Evolutionary conservation across 192 early-diverging fungal species (phyloP), one percentile per base, ranked within the genome.

Genomic region (Linderina pennispora): DNA sequence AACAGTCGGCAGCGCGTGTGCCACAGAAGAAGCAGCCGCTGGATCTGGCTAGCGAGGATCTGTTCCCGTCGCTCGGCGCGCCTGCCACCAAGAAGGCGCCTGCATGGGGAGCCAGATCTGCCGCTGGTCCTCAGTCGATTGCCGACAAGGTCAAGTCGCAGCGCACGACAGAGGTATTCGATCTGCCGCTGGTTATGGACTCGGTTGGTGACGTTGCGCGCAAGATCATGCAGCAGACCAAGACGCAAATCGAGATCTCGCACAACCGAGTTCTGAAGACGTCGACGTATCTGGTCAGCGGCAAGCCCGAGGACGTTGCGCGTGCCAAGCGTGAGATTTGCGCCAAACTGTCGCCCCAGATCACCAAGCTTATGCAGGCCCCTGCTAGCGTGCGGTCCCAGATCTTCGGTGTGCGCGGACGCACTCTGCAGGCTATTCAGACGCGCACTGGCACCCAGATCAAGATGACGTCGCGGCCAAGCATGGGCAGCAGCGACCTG

Each of bases 211-310:
- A 82, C 22, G 55, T 75, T 8, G 80, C 80, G 36, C 77, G 77
- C 47, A 53, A 68, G 33, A 79, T 84, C n/a, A 82, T 77, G 57
- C 56, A 70, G 40, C 77, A 74, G 33, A 85, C 84, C 2, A 70
- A 77, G 42, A 90, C 91, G 8, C 77, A 79, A 17, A 94, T 97
- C 45, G 90, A 95, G 34, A 75, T 87, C 11, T 88, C 89, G 32
- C 86, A 86, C 23, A 84, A 87, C 73, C 58, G 72, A 23, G 79
- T 74, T 25, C 78, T 79, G 17, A 76, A 79, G 11, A 83, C 80
- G 2, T 79, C 86, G 22, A 92, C 91, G 16, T 89, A 93, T 43
- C 55, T 95, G 18, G 82, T 97, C 64, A 81, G 79, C 54, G 94
- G 94, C 36, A 79, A 79, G 36, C 61, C 79, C n/a, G 86, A 88